Evolutionary conservation across 2,329 filamentous ascomycete species (phyloP), one percentile per base, ranked within the genome.

Genomic region (Alternaria metachromatica): DNA sequence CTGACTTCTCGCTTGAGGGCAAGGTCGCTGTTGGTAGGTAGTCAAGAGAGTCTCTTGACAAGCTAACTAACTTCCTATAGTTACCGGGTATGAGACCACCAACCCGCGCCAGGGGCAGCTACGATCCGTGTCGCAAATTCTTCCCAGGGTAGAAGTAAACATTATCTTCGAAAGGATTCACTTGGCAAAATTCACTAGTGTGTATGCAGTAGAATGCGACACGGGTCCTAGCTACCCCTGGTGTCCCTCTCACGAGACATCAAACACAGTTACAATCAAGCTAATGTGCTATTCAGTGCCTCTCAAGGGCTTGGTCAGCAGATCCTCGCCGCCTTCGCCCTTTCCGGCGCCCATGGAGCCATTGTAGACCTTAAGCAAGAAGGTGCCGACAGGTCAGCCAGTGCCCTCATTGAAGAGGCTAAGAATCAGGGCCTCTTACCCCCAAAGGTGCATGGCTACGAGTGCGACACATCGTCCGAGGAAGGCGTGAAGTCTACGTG

Each of bases 391-490:
- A 37, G 45, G 15, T 66, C 61, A 10, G 61, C 65, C 33, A 43
- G 55, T n/a, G 33, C 41, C 9, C 56, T 68, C 18, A n/a, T 61
- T 15, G 28, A 67, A 37, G 64, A 67, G 44, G 50, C 60, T n/a
- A 57, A 64, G 30, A 33, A 45, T 6, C 44, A 51, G n/a, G 58
- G 62, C 2, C 66, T 67, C 12, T 56, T 59, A 6, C 43, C 56
- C n/a, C 43, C 79, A 7, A 72, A 80, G 18, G 66, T 82, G 10
- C 76, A 73, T 45, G 70, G 76, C 18, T 82, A 82, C 54, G 78
- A 74, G 44, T 82, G 80, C 70, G 78, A 82, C 64, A 79, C 80
- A 20, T 76, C 76, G 10, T 73, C 76, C 18, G 80, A 82, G 59
- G 63, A 71, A 57, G 72, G 78, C 45, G 80, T 82, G 4, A 72